A percentile compares a stretch with the other conserved stretches of the same genome.
Evolutionary conservation across 371 early-diverging fungal genomes (phyloP).

Genomic region (Lichtheimia corymbifera): DNA sequence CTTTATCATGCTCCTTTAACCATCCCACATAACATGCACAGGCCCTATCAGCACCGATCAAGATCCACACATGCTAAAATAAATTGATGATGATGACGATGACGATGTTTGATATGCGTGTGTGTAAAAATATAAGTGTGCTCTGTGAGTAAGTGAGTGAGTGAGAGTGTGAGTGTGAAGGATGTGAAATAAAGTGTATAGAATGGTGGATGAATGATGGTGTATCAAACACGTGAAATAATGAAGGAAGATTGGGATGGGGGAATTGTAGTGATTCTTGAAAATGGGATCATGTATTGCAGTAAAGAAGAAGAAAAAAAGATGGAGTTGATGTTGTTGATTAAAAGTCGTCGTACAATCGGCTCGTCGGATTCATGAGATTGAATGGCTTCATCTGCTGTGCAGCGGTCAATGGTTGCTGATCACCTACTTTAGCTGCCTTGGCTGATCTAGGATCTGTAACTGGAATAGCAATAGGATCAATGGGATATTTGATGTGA

Average conservation of each 20-base stretch:
- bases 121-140: no score
- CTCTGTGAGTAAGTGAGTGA: no score
- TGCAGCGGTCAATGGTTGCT: background rate
- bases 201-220: background rate
- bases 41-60: no score
- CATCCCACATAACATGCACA: no score
- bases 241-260: slow-evolving; percentile 2
- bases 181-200: background rate
- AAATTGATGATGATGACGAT: no score
- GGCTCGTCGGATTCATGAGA: slow-evolving; percentile 26
- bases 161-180: background rate
- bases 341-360: slow-evolving; percentile 36
- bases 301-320: background rate
- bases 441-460: background rate
- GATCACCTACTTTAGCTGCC: background rate
- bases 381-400: slow-evolving; percentile 33
- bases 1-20: no score
- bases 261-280: background rate
- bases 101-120: no score
- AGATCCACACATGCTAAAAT: no score
- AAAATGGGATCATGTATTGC: slow-evolving; percentile 1
- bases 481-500: background rate
- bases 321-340: no score
- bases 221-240: background rate
- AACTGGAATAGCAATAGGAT: background rate